phyloP scores from a whole-genome alignment of 306 rosid species.

The Carpinus fangiana region DNA sequence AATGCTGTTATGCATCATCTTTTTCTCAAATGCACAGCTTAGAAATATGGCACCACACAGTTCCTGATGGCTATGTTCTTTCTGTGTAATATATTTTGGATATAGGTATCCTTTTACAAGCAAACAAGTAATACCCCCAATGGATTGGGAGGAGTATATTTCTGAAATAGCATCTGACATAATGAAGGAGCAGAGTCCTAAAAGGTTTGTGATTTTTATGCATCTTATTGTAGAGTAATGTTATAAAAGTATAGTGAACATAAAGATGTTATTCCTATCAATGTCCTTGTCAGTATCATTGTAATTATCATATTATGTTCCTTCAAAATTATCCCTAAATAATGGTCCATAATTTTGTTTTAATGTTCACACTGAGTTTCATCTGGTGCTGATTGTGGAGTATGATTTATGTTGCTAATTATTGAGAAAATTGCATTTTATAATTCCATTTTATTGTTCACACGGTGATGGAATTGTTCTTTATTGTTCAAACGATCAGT shows the following conservation, averaged over 20 bases:
- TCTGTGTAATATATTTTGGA: conserved; percentile 25
- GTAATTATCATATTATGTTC: too few species aligned
- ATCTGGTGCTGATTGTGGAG: not conserved
- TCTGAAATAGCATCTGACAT: conserved; percentile 87
- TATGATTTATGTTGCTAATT: not conserved
- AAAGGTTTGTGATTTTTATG: conserved; percentile 55
- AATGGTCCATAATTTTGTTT: not conserved
- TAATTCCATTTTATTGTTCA: not conserved
- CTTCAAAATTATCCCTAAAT: not conserved
- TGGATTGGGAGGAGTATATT: conserved; percentile 98
- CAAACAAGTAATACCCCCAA: conserved; percentile 72
- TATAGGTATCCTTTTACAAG: conserved; percentile 81
- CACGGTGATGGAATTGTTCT: not conserved
- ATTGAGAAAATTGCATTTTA: not conserved
- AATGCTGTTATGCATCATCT: not conserved
- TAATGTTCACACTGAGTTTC: not conserved
- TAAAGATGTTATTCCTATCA: not conserved
- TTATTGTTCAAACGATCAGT: not conserved
- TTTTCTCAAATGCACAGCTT: not conserved
- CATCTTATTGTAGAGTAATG: conserved; percentile 1
- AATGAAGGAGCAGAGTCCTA: conserved; percentile 97
- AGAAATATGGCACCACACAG: conserved; percentile 12
- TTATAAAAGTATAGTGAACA: conserved; percentile 11
- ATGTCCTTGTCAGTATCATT: not conserved
- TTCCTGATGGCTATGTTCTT: conserved; percentile 27